These are phyloP conservation scores for Lachancea lanzarotensis DNA, from an alignment of 805 yeast genomes.

Conservation along the genomic window DNA sequence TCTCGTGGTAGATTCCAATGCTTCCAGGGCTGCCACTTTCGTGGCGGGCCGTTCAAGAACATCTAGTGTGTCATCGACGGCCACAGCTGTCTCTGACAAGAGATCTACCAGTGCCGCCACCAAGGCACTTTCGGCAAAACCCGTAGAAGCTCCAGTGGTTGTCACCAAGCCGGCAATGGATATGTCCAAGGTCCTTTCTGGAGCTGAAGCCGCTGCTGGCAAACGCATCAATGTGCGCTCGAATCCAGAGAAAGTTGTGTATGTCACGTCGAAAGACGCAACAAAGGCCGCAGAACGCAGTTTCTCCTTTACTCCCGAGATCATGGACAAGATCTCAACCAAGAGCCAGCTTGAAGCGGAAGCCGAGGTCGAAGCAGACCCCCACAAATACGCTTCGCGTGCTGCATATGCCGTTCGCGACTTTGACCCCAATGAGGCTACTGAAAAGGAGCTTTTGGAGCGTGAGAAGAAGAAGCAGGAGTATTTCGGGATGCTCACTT, in stretches of 20 bases:
- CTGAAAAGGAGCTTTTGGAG: constrained; percentile 40
- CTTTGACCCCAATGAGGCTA: constrained; percentile 33
- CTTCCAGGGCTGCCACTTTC: constrained; percentile 28
- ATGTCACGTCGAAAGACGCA: constrained; percentile 17
- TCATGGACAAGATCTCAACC: constrained; percentile 16
- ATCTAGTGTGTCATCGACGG: constrained; percentile 4
- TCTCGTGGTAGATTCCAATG: constrained; percentile 28
- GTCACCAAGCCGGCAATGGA: constrained; percentile 15
- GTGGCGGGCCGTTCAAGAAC: constrained; percentile 10
- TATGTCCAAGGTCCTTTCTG: constrained; percentile 24
- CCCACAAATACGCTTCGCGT: constrained; percentile 35
- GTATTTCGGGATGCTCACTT: constrained; percentile 27
- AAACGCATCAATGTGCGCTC: constrained; percentile 14
- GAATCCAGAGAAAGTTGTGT: constrained; percentile 10
- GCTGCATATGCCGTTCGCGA: constrained; percentile 38
- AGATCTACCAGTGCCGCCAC: constrained; percentile 22
- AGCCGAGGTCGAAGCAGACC: constrained; percentile 59
- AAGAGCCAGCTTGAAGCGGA: constrained; percentile 42
- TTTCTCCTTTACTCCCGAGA: constrained; percentile 18
- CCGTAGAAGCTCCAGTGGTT: constrained; percentile 4
- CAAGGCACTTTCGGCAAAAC: constrained; percentile 23
- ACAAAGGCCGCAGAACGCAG: constrained; percentile 20
- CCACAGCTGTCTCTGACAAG: constrained; percentile 9
- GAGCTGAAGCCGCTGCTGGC: constrained; percentile 29
- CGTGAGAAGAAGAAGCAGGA: constrained; percentile 30